Evolutionary conservation across 2,329 filamentous ascomycete genomes (phyloP).

Genomic region (Neophaeococcomyces mojaviensis): DNA sequence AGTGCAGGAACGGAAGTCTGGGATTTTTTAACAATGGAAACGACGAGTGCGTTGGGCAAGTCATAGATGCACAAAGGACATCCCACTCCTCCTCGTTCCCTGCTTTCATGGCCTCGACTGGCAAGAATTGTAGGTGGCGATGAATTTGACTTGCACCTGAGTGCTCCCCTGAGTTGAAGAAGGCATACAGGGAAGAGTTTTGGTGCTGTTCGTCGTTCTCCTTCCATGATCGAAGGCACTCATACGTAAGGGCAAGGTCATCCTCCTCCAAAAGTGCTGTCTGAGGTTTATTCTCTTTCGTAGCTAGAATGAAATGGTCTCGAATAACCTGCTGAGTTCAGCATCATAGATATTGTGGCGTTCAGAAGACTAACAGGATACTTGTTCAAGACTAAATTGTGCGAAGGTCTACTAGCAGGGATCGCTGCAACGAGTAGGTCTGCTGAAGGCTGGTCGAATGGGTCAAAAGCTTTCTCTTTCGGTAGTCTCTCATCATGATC

Average conservation of each 20-base stretch:
- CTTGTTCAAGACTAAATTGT: slow-evolving; percentile 41
- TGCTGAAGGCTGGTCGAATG: slow-evolving; percentile 36
- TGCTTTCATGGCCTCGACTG: slow-evolving; percentile 36
- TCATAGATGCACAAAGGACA: slow-evolving; percentile 42
- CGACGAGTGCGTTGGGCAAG: slow-evolving; percentile 11
- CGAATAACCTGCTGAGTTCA: slow-evolving; percentile 25
- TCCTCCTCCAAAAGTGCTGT: slow-evolving; percentile 36
- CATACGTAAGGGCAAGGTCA: slow-evolving; percentile 35
- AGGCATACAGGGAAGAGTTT: slow-evolving; percentile 33
- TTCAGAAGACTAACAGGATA: slow-evolving; percentile 36
- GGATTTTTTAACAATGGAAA: slow-evolving; percentile 48
- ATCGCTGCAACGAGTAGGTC: slow-evolving; percentile 37
- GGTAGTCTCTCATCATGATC: slow-evolving; percentile 6
- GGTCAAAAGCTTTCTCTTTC: slow-evolving; percentile 30
- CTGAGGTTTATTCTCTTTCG: slow-evolving; percentile 36
- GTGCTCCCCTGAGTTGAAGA: slow-evolving; percentile 43
- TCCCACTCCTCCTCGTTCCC: slow-evolving; percentile 33
- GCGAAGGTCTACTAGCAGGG: slow-evolving; percentile 27
- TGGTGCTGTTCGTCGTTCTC: slow-evolving; percentile 19
- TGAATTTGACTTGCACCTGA: slow-evolving; percentile 44
- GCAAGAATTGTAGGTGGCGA: slow-evolving; percentile 42
- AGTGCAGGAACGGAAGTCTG: slow-evolving; percentile 21
- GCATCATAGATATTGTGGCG: too few species aligned
- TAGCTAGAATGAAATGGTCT: slow-evolving; percentile 44
- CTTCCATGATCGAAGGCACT: slow-evolving; percentile 37